Evolutionary conservation across 306 rosid genomes (phyloP).

Genomic region (Begonia loranthoides): DNA sequence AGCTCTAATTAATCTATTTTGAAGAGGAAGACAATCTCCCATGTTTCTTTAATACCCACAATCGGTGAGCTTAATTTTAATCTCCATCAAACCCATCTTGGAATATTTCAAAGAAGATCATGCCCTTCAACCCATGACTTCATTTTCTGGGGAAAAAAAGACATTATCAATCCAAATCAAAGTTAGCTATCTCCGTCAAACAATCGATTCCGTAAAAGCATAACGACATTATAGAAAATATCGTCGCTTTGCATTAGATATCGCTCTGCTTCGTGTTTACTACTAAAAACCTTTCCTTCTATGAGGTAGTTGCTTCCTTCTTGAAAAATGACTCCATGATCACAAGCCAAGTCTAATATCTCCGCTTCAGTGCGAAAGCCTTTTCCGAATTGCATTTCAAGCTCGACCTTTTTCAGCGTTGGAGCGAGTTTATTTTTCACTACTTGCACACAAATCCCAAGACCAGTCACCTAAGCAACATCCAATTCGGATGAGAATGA

Average conservation of each 20-base stretch:
- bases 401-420: slow-evolving; percentile 42
- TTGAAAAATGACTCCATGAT: slow-evolving; percentile 41
- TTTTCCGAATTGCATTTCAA: slow-evolving; percentile 59
- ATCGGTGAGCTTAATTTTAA: no score
- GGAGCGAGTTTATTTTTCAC: slow-evolving; percentile 77
- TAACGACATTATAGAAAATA: slow-evolving; percentile 32
- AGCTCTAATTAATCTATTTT: no score
- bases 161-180: not conserved
- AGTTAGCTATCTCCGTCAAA: slow-evolving; percentile 11
- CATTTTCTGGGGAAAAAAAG: not conserved
- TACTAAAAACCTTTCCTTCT: slow-evolving; percentile 28
- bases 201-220: slow-evolving; percentile 31
- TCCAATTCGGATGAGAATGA: slow-evolving; percentile 3
- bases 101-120: no score
- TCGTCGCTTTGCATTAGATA: slow-evolving; percentile 29
- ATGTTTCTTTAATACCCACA: no score
- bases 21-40: no score
- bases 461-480: slow-evolving; percentile 44
- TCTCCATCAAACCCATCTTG: no score
- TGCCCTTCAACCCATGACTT: no score
- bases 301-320: slow-evolving; percentile 41
- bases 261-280: slow-evolving; percentile 33
- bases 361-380: slow-evolving; percentile 61
- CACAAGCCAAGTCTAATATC: slow-evolving; percentile 65
- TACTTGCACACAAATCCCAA: slow-evolving; percentile 39